A percentile compares a stretch with the other conserved stretches of the same genome.
Evolutionary conservation across 768 basidiomycete genomes (phyloP).

Genomic region (Podaxis rugospora): DNA sequence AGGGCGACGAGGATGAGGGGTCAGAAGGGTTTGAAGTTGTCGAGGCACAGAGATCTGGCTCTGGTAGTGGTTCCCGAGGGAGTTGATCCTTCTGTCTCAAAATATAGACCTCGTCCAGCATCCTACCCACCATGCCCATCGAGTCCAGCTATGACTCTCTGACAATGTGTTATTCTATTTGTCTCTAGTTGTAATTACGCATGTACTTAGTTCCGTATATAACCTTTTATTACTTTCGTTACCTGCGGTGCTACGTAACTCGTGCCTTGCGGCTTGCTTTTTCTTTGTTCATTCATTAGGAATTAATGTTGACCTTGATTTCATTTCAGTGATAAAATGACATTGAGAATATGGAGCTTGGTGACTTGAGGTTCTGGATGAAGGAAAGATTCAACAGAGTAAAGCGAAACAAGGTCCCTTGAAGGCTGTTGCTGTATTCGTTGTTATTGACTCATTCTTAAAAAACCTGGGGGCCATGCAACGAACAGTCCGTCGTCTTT

Average conservation of each 20-base stretch:
- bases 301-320: not conserved
- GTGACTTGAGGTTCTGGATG: no score
- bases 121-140: not conserved
- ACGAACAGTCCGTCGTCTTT: no score
- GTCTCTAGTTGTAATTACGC: not conserved
- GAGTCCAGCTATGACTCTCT: not conserved
- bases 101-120: not conserved
- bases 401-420: no score
- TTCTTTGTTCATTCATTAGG: not conserved
- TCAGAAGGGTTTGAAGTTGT: constrained; percentile 1
- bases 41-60: not conserved
- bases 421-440: no score
- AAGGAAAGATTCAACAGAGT: no score
- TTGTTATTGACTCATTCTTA: no score
- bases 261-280: not conserved
- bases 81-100: not conserved
- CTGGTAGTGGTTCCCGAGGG: not conserved
- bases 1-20: not conserved
- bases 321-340: not conserved
- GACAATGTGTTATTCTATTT: not conserved
- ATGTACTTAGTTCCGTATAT: not conserved
- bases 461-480: no score
- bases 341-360: no score
- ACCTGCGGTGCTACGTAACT: not conserved
- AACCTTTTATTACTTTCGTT: not conserved